These are phyloP conservation scores for Solanum clarkiae DNA, from an alignment of 257 asterid genomes.

Conservation along the genomic window DNA sequence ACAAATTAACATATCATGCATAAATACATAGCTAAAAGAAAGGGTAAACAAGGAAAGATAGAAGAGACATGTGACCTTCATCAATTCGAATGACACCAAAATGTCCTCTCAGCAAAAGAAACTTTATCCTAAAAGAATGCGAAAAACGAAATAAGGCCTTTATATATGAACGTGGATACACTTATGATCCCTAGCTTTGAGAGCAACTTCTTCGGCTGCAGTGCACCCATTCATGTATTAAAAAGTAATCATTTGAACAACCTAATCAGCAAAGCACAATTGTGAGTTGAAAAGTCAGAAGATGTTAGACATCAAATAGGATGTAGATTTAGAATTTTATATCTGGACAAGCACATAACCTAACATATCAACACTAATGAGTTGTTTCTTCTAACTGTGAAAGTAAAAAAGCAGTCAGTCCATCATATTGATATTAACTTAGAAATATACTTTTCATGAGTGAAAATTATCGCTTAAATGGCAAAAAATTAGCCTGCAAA, in stretches of 20 bases:
- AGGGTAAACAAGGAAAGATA: too few species aligned
- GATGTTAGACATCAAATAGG: not conserved
- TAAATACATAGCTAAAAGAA: not conserved
- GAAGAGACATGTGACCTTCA: not conserved
- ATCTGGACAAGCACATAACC: not conserved
- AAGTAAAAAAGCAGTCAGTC: too few species aligned
- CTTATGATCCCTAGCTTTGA: too few species aligned
- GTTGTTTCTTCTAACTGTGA: too few species aligned
- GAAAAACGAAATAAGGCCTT: slow-evolving; percentile 2
- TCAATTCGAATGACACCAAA: not conserved
- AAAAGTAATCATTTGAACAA: too few species aligned
- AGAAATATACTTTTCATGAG: too few species aligned
- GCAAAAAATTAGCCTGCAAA: too few species aligned
- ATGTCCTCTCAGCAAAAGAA: not conserved
- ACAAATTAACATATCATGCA: slow-evolving; percentile 2
- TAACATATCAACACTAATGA: not conserved
- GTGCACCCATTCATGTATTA: too few species aligned
- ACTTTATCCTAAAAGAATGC: not conserved
- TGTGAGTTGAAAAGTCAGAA: not conserved
- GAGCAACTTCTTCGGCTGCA: too few species aligned
- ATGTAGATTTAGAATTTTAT: not conserved
- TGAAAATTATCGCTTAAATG: too few species aligned
- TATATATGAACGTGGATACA: slow-evolving; percentile 69
- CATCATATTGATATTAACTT: too few species aligned
- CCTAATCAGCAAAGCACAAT: too few species aligned